Evolutionary conservation across 2,329 filamentous ascomycete species (phyloP), one percentile per base, ranked within the genome.

Genomic region (Pyricularia sp.): DNA sequence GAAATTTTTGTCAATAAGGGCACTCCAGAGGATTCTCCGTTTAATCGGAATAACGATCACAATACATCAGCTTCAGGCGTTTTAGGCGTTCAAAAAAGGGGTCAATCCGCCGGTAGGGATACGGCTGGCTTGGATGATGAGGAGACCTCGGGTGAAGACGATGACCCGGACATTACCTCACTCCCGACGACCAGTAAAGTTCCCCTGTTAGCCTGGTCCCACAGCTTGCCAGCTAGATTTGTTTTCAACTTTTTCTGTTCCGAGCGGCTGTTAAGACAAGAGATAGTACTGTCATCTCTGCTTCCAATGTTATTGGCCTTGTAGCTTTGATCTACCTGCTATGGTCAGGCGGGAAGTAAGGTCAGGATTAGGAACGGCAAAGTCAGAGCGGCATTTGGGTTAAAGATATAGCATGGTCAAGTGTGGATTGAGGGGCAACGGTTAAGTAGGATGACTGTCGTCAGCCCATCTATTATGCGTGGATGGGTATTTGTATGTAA

Each of bases 131-230:
- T 75, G 71, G 76, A 78, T 68, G 78, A 79, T 67, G 73, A 72
- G 70, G 63, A 35, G 33, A 82, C 83, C 75, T 77, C 77, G 74
- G 83, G 81, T 72, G 86, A 89, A 72, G 87, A 88, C 66, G 81
- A 83, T 73, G 84, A 87, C 65, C 85, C 89, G 70, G 86, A 89
- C 70, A 85, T 83, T 80, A 79, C 78, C 71, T 71, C 69, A 79
- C 73, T 80, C 81, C 82, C 82, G 81, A 81, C 82, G 82, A 82
- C 81, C 83, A 84, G 63, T 64, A 64, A 55, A 44, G 53, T 64
- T 82, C 83, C 85, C 84, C 85, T 87, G 82, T 84, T 81, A 24
- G 78, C 78, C 82, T 86, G 82, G 80, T 84, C 82, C 82, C 84
- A 77, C 74, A 72, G 40, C 24, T 63, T 63, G 13, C 19, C 53